These are phyloP conservation scores for Geosmithia flava DNA, from an alignment of 2,329 filamentous ascomycete genomes.

Conservation along the genomic window DNA sequence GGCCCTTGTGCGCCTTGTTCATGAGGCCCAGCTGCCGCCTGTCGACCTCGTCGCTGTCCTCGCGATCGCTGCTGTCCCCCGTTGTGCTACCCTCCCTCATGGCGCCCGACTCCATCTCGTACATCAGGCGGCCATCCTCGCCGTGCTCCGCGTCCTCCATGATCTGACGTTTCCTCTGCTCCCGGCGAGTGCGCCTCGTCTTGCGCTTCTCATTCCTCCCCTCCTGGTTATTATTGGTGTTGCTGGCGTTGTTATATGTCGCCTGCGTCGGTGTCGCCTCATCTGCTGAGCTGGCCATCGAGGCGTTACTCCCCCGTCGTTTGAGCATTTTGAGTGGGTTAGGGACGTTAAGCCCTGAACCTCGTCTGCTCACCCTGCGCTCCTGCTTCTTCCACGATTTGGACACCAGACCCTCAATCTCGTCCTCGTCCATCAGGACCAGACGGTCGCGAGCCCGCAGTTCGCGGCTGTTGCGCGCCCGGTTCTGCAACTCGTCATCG, in stretches of 20 bases:
- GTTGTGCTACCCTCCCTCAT: slow-evolving; percentile 55
- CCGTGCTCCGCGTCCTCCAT: slow-evolving; percentile 42
- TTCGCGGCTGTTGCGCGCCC: slow-evolving; percentile 56
- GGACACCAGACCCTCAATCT: slow-evolving; percentile 48
- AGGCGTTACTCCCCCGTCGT: slow-evolving; percentile 17
- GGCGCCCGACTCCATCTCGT: slow-evolving; percentile 78
- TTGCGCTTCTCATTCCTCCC: slow-evolving; percentile 1
- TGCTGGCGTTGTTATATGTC: slow-evolving; percentile 1
- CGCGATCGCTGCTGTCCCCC: slow-evolving; percentile 47
- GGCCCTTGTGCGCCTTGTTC: slow-evolving; percentile 33
- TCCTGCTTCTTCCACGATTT: slow-evolving; percentile 37
- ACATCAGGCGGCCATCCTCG: slow-evolving; percentile 69
- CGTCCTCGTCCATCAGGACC: slow-evolving; percentile 66
- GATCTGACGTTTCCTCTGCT: slow-evolving; percentile 39
- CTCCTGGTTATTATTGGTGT: slow-evolving; percentile 32
- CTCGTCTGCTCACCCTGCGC: slow-evolving; percentile 27
- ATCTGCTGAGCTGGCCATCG: not conserved
- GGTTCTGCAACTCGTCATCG: slow-evolving; percentile 56
- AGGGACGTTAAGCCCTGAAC: slow-evolving; percentile 35
- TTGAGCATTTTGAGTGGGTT: slow-evolving; percentile 35
- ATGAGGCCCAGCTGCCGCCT: slow-evolving; percentile 36
- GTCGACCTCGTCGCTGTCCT: slow-evolving; percentile 47
- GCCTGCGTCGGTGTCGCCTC: not conserved
- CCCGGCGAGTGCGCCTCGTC: slow-evolving; percentile 34
- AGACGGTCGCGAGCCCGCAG: slow-evolving; percentile 56